Conservation (phyloP, 345 rosid genomes). For the Eutrema japonicum region DNA sequence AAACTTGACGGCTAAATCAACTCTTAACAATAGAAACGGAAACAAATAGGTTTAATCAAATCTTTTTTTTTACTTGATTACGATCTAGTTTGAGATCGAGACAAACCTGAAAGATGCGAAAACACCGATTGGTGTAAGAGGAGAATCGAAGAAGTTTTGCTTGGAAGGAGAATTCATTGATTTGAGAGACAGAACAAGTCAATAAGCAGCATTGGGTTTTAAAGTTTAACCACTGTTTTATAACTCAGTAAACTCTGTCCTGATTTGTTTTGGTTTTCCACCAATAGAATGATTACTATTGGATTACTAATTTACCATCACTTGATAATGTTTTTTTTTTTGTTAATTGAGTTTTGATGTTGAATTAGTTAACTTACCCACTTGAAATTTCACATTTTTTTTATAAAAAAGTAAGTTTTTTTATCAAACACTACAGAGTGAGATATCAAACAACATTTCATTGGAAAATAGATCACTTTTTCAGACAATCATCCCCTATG, state of each 20-base stretch:
- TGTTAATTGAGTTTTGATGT: neutral
- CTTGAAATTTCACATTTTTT: neutral
- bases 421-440: too few species aligned
- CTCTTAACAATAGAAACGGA: neutral
- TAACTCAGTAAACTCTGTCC: conserved; percentile 7
- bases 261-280: neutral
- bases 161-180: conserved; percentile 20
- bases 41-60: conserved; percentile 6
- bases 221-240: conserved; percentile 6
- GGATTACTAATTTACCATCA: neutral
- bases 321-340: neutral
- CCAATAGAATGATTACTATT: neutral
- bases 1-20: conserved; percentile 1
- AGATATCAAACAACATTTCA: too few species aligned
- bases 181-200: conserved; percentile 17
- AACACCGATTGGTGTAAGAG: conserved; percentile 22
- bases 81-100: conserved; percentile 23
- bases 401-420: neutral
- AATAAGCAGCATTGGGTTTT: neutral
- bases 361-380: neutral
- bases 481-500: neutral
- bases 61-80: neutral
- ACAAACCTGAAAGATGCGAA: conserved; percentile 39
- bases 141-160: conserved; percentile 19
- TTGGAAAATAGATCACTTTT: neutral